A percentile compares a stretch with the other conserved stretches of the same genome.
Evolutionary conservation across 495 filamentous ascomycete genomes (phyloP).

Genomic region (Tuber brumale): DNA sequence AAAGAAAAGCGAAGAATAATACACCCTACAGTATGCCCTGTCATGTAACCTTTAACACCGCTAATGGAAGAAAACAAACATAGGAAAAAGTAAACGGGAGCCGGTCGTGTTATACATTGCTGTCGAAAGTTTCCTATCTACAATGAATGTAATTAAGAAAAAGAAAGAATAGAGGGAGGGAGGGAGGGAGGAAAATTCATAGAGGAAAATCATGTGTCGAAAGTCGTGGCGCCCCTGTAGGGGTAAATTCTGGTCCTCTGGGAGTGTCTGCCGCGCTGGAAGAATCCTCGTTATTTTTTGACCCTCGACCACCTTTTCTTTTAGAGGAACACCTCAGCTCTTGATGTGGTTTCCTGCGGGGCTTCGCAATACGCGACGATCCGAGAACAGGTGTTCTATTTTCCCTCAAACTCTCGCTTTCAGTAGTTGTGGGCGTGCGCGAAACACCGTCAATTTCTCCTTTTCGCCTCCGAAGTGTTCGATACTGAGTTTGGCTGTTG

Average conservation of each 20-base stretch:
- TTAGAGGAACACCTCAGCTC: neutral
- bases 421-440: neutral
- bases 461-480: neutral
- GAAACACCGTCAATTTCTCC: neutral
- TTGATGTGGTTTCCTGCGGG: neutral
- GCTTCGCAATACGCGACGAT: neutral
- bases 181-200: neutral
- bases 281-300: neutral
- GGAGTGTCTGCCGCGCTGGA: neutral
- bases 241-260: neutral
- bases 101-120: neutral
- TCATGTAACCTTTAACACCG: neutral
- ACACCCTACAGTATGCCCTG: neutral
- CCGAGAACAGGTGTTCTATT: neutral
- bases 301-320: neutral
- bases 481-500: neutral
- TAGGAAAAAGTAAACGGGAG: neutral
- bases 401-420: neutral
- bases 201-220: neutral
- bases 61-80: neutral
- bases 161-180: too few species aligned
- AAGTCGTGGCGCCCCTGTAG: neutral
- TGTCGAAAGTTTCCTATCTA: neutral
- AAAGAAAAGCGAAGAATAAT: neutral
- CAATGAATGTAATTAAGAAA: neutral